Evolutionary conservation across 495 filamentous ascomycete genomes (phyloP), one percentile per base, ranked within the genome.

Genomic region (Neurospora sp.): DNA sequence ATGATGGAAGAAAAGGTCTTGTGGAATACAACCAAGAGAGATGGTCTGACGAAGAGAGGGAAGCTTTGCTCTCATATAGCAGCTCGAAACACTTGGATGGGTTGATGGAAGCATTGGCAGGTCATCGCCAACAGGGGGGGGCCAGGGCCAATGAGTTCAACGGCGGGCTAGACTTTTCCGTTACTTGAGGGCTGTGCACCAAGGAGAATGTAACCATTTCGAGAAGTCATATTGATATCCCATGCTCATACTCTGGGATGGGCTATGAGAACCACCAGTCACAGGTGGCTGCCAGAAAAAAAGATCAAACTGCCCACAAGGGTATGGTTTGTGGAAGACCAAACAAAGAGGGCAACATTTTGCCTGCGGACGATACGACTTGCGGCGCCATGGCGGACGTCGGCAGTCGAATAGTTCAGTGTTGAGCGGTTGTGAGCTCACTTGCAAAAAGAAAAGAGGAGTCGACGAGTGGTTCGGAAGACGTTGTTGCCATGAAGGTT

Each of bases 61-160:
- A 71, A 31, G 46, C 22, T 44, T 31, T 12, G 44, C 68, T 72
- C 70, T 76, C 73, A 76, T 76, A 76, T 76, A 73, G 39, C 59
- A 71, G 53, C 69, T 69, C n/a, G 68, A 35, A 22, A 61, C 31
- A 66, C 27, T 35, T 61, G 70, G 42, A 71, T 38, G 35, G 8
- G 39, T 72, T 40, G 27, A 70, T n/a, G 37, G 22, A 35, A 37
- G 71, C 20, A 70, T 37, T 40, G 40, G 14, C 12, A 22, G 22
- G 35, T 69, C 68, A 39, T 46, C 68, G 72, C 22, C 73, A 70
- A 74, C 72, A 71, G 12, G 31, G 6, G 46, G 31, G 22, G 44
- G 44, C 16, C 39, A 37, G 42, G 38, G 38, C 69, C 44, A 70
- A 37, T 46, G 46, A 61, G 41, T 8, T 40, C 69, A 22, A 61